These are phyloP conservation scores for Boechera retrofracta DNA, from an alignment of 345 rosid species.

Conservation along the genomic window DNA sequence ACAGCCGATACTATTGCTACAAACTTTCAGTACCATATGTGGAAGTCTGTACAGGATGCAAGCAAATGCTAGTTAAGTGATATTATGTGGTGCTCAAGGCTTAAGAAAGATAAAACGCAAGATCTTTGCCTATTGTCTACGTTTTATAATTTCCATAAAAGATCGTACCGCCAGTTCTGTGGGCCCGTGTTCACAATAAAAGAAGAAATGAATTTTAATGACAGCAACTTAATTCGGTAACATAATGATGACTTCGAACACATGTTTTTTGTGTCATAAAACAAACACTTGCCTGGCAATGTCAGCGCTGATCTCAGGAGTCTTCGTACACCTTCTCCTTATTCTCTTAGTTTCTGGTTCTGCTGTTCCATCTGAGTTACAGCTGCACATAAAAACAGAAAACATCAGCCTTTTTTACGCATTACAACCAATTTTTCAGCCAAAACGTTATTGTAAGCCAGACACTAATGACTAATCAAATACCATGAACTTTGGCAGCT, in stretches of 20 bases:
- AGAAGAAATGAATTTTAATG: background rate
- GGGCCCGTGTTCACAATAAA: background rate
- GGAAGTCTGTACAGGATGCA: background rate
- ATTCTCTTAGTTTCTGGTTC: slow-evolving; percentile 61
- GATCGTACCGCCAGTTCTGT: background rate
- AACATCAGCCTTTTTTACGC: background rate
- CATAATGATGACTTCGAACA: slow-evolving; percentile 11
- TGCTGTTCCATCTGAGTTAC: slow-evolving; percentile 71
- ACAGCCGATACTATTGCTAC: background rate
- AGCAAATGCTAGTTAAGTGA: background rate
- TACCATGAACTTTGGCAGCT: slow-evolving; percentile 4
- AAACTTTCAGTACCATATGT: slow-evolving; percentile 7
- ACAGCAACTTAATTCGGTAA: background rate
- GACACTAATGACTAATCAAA: background rate
- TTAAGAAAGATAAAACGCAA: background rate
- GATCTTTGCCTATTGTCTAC: background rate
- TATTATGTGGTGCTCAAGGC: background rate
- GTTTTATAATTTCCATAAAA: background rate
- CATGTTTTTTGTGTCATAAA: background rate
- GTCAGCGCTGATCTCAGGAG: slow-evolving; percentile 79
- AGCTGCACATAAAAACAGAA: slow-evolving; percentile 37
- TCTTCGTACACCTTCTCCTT: slow-evolving; percentile 71
- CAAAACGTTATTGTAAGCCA: slow-evolving; percentile 1
- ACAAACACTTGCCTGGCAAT: slow-evolving; percentile 63
- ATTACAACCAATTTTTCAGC: background rate